Evolutionary conservation across 2,329 filamentous ascomycete genomes (phyloP), one percentile per base, ranked within the genome.

Genomic region (Raffaelea albimanens): DNA sequence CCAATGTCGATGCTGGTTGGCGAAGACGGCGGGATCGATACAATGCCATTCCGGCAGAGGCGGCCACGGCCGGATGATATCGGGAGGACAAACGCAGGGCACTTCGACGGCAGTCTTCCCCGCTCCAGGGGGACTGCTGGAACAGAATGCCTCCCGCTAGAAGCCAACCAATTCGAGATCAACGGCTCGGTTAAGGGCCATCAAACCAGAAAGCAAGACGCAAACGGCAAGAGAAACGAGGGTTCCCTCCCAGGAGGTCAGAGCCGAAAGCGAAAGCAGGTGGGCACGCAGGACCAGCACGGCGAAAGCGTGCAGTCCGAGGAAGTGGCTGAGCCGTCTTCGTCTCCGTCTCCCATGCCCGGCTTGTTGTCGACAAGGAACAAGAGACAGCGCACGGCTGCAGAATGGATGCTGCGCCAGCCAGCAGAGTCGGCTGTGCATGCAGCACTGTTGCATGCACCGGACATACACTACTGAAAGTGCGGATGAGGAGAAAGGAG

Each of bases 1-100:
- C 52, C 51, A 18, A 25, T 40, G 45, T 39, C 49, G 25, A 36
- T 53, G 34, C 14, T 33, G 2, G 29, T 13, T 11, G 45, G 46
- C 14, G 23, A 40, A 3, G 53, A 55, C 31, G 50, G 46, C 29
- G 52, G 53, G 14, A 47, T 52, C 48, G 40, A 48, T 43, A 36
- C 36, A 4, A 25, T 13, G 2, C 16, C 11, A 21, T 40, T 36
- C 18, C 45, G 44, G 20, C 19, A 11, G 14, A 43, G 46, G 8
- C 49, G 46, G 13, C 18, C 25, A 18, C 47, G 47, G 29, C 51
- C 51, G 3, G 43, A 29, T 7, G 13, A 29, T 13, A 29, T 7
- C 25, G n/a, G n/a, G 7, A 29, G 7, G 25, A 29, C 25, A 13
- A 29, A 29, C 8, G 19, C 42, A 20, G 36, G n/a, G 25, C 20